These are phyloP conservation scores for Musa beccarii DNA, from an alignment of 176 grass and related monocot species.

Conservation along the genomic window DNA sequence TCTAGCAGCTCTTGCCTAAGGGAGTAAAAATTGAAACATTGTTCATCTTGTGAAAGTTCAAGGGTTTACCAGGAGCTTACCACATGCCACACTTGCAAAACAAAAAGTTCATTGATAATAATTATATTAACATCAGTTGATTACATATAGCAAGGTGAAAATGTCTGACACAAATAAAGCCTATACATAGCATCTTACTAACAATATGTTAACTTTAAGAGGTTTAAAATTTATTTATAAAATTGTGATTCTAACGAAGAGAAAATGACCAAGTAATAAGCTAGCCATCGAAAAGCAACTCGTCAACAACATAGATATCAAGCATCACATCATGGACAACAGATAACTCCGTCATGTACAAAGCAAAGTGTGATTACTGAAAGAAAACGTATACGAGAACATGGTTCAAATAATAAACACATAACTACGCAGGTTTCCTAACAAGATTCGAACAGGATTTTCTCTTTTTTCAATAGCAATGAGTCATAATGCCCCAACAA, in stretches of 20 bases:
- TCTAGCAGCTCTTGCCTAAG: constrained; percentile 77
- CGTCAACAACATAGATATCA: neutral
- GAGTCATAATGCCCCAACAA: no score
- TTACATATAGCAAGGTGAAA: no score
- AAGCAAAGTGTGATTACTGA: neutral
- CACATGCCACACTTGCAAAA: neutral
- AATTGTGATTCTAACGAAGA: neutral
- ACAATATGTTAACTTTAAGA: neutral
- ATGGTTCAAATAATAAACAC: neutral
- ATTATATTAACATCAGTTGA: no score
- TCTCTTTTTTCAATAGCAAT: no score
- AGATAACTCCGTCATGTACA: neutral
- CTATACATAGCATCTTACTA: neutral
- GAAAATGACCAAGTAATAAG: neutral
- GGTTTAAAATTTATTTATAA: neutral
- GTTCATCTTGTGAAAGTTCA: neutral
- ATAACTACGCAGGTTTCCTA: neutral
- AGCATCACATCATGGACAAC: no score
- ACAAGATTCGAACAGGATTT: neutral
- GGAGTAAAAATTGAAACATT: neutral
- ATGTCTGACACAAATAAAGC: no score
- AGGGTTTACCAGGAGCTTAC: neutral
- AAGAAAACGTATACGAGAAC: neutral
- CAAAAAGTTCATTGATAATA: neutral
- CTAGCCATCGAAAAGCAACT: neutral